phyloP scores from a whole-genome alignment of 1,139 yeast genomes.

The Lodderomyces jiufengensis region DNA sequence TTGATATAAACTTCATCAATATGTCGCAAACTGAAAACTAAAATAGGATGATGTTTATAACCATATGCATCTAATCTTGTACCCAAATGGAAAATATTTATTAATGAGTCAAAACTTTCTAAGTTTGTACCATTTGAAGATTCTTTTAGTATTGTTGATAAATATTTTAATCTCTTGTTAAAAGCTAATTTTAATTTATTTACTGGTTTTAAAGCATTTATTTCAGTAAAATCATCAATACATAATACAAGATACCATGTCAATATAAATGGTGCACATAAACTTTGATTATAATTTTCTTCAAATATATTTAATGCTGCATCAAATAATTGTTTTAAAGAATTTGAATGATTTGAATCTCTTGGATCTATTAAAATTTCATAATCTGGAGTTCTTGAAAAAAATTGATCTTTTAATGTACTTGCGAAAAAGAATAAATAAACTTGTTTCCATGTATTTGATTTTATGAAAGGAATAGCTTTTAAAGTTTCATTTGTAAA shows the following conservation, averaged over 20 bases:
- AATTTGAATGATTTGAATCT: conserved; percentile 24
- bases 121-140: conserved; percentile 32
- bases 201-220: conserved; percentile 23
- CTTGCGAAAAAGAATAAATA: conserved; percentile 49
- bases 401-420: conserved; percentile 52
- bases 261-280: conserved; percentile 27
- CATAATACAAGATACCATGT: conserved; percentile 37
- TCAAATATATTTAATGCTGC: conserved; percentile 31
- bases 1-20: conserved; percentile 37
- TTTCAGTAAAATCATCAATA: conserved; percentile 35
- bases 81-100: conserved; percentile 43
- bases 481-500: conserved; percentile 40
- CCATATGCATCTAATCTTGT: conserved; percentile 27
- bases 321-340: conserved; percentile 33
- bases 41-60: conserved; percentile 36
- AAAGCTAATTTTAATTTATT: conserved; percentile 32
- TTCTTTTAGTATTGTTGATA: conserved; percentile 33
- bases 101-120: conserved; percentile 42
- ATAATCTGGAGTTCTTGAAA: conserved; percentile 55
- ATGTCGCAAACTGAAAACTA: conserved; percentile 37
- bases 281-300: conserved; percentile 21
- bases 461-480: conserved; percentile 40
- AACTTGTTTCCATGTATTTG: conserved; percentile 53
- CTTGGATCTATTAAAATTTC: conserved; percentile 23
- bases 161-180: conserved; percentile 35